Evolutionary conservation across 768 basidiomycete genomes (phyloP), one percentile per base, ranked within the genome.

Genomic region (Punctularia strigosozonata): DNA sequence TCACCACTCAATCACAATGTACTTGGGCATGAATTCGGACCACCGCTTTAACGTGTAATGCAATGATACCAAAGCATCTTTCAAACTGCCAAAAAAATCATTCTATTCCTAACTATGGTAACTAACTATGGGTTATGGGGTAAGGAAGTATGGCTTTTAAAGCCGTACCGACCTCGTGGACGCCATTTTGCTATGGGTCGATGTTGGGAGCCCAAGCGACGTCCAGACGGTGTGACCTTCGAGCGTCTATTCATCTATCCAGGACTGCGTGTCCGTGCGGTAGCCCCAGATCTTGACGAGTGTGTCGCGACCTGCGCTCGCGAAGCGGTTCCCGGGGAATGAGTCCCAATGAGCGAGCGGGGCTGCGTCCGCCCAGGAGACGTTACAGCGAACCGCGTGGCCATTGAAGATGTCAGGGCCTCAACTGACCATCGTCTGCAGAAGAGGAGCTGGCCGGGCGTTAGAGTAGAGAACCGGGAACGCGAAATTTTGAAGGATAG

Each of bases 181-280:
- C n/a, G n/a, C n/a, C n/a, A n/a, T n/a, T n/a, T n/a, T n/a, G n/a
- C n/a, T n/a, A n/a, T n/a, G n/a, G 69, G 0, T 95, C 95, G 46
- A 97, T 92, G 48, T 89, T 95, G 0, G 95, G 94, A 1, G 92
- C 92, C 91, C 92, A 98, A 0, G 94, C 88, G n/a, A 97, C 92
- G 55, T 98, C 94, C 94, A 99, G 58, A 98, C 94, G 0, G 82
- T 74, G 58, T 99, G 94, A 0, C 89, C 91, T 36, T 88, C 85
- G 18, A 99, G 73, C 0, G 70, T 75, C 50, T 94, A 90, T 56
- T 91, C 92, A 49, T 89, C 87, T 10, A 73, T 69, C 90, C 92
- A 97, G 6, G 84, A 75, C 57, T 91, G 83, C 6, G 78, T 70
- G 38, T 87, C 82, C 38, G 92, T 87, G 45, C 80, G 75, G 65